Conservation (phyloP, 2,329 filamentous ascomycete genomes). For the Penicillium sp. region DNA sequence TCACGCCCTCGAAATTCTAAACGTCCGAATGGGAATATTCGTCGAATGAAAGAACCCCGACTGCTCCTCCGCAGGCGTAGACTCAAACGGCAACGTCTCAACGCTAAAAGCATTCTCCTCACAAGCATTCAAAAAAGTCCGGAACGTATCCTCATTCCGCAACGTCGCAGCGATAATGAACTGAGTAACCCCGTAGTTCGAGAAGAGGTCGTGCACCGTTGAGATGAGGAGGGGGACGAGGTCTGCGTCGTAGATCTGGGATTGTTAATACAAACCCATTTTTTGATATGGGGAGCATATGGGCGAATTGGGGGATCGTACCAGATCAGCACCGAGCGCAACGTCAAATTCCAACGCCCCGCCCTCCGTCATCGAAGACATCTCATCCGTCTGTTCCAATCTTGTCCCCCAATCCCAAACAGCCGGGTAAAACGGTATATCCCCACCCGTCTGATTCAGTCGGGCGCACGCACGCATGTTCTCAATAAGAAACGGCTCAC, state of each 20-base stretch:
- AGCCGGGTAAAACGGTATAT: slow-evolving; percentile 27
- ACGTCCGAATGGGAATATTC: slow-evolving; percentile 38
- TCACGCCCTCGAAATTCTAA: slow-evolving; percentile 27
- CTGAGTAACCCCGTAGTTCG: slow-evolving; percentile 50
- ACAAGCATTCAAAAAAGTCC: slow-evolving; percentile 57
- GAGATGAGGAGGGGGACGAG: slow-evolving; percentile 58
- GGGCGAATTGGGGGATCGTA: slow-evolving; percentile 17
- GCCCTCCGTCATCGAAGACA: slow-evolving; percentile 1
- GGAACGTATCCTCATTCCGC: slow-evolving; percentile 62
- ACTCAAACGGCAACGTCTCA: slow-evolving; percentile 42
- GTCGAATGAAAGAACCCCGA: slow-evolving; percentile 50
- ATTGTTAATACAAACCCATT: neutral
- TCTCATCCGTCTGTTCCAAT: slow-evolving; percentile 17
- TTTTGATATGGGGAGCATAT: too few relatives aligned
- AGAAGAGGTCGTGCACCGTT: slow-evolving; percentile 57
- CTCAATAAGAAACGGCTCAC: slow-evolving; percentile 49
- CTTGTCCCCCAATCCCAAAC: slow-evolving; percentile 46
- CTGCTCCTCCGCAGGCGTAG: slow-evolving; percentile 44
- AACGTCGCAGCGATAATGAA: slow-evolving; percentile 62
- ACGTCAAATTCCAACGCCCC: slow-evolving; percentile 33
- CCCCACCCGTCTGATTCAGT: slow-evolving; percentile 30
- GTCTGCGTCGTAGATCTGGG: slow-evolving; percentile 60
- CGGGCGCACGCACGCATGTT: slow-evolving; percentile 39
- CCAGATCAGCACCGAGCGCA: slow-evolving; percentile 44
- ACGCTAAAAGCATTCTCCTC: slow-evolving; percentile 49